Evolutionary conservation across 768 basidiomycete genomes (phyloP), one percentile per base, ranked within the genome.

Genomic region (Omphalotus guepiniiformis): DNA sequence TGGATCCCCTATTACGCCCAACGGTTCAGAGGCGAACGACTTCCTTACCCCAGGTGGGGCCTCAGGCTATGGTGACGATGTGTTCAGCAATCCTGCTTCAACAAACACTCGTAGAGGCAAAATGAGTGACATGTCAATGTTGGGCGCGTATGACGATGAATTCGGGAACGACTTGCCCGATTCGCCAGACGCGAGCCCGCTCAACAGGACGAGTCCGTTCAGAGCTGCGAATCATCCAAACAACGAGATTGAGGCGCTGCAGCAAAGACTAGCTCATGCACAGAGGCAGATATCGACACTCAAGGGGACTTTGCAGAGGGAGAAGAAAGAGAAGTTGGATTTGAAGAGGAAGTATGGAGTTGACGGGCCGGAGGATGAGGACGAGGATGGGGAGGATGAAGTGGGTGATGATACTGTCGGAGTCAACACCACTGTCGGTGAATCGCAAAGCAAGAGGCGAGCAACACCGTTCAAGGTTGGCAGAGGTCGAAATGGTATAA

Each of bases 201-300:
- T 57, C 2, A 52, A 54, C 11, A 26, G 11, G 5, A 71, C 72
- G 8, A 71, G 70, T 45, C 74, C 82, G 2, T 85, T 87, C 73
- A 69, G 86, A 41, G 76, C 84, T 13, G 74, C 83, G 7, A 88
- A 81, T 57, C 87, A 85, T 55, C 87, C 85, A 7, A 81, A 70
- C 61, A 86, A 84, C 59, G 90, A 92, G 63, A 80, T 91, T 32
- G 90, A 93, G 56, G 79, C 82, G 1, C 68, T 93, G 12, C 84
- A 90, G 50, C 85, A 91, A 58, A 75, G 84, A 22, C 73, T 93
- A 28, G 85, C 88, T 9, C 90, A 93, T 63, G 88, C 92, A 3
- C 89, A 93, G 62, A 73, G 91, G 50, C 90, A 91, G 58, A 84
- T 93, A 58, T 77, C 73, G 52, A 91, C 90, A 13, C 78, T 93